A percentile compares a stretch with the other conserved stretches of the same genome.
Evolutionary conservation across 140 eudicot genomes (phyloP).

Genomic region (Oenanthe javanica): DNA sequence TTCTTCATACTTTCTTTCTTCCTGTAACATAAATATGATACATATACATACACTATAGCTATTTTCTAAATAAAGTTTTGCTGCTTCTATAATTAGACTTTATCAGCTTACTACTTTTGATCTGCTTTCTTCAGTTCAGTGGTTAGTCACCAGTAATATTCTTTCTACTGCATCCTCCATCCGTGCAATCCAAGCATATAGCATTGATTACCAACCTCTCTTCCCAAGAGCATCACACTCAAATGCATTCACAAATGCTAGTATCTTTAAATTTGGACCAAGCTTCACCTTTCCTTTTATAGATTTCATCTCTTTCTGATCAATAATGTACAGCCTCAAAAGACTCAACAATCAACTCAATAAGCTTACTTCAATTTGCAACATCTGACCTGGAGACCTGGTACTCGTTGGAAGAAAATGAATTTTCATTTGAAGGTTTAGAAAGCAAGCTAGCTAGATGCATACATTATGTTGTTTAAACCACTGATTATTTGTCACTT

Average conservation of each 20-base stretch:
- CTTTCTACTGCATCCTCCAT: neutral
- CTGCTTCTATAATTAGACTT: neutral
- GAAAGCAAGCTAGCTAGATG: neutral
- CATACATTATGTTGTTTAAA: neutral
- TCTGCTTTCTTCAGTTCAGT: neutral
- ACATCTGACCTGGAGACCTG: neutral
- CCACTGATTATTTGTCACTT: neutral
- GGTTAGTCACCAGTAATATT: neutral
- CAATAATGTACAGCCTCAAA: neutral
- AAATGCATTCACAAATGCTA: conserved; percentile 3
- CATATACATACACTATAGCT: neutral
- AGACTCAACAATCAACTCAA: neutral
- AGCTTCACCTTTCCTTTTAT: neutral
- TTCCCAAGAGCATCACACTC: neutral
- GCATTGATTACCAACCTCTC: neutral
- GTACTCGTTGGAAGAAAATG: neutral
- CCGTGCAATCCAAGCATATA: neutral
- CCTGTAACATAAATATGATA: neutral
- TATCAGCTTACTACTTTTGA: neutral
- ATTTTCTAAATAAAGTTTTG: neutral
- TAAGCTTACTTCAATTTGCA: neutral
- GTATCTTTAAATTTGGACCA: neutral
- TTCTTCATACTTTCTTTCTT: conserved; percentile 1
- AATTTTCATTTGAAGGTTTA: neutral
- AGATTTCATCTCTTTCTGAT: neutral